Conservation (phyloP, 2,329 filamentous ascomycete species). For the Arthrobotrys musiformis region DNA sequence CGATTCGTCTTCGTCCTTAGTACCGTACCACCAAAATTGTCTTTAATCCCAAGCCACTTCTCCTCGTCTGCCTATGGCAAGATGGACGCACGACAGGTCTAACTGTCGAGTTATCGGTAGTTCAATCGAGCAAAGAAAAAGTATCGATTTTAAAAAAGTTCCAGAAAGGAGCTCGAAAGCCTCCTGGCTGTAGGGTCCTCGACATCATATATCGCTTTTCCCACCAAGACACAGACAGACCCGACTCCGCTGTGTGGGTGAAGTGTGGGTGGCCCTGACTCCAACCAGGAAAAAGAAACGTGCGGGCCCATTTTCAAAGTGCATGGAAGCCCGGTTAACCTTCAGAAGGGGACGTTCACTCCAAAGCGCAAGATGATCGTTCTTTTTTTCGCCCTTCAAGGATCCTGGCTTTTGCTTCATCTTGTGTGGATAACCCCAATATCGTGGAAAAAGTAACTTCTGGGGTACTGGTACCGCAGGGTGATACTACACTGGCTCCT, state of each 20-base stretch:
- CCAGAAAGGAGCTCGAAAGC: conserved; percentile 12
- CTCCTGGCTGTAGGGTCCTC: conserved; percentile 31
- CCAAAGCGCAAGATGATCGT: conserved; percentile 29
- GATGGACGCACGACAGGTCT: conserved; percentile 22
- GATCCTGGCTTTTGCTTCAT: conserved; percentile 46
- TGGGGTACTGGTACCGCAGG: conserved; percentile 54
- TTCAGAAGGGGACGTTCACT: conserved; percentile 34
- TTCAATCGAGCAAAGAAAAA: conserved; percentile 39
- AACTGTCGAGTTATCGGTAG: conserved; percentile 37
- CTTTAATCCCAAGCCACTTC: conserved; percentile 26
- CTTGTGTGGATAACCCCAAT: conserved; percentile 51
- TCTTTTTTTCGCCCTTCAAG: conserved; percentile 38
- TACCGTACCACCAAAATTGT: conserved; percentile 30
- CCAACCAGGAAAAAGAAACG: conserved; percentile 41
- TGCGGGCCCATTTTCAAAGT: conserved; percentile 24
- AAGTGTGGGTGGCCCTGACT: conserved; percentile 49
- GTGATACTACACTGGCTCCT: conserved; percentile 49
- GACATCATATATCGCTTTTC: conserved; percentile 54
- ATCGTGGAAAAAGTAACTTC: conserved; percentile 54
- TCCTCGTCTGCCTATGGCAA: conserved; percentile 43
- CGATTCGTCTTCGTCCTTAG: not conserved
- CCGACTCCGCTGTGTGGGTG: conserved; percentile 13
- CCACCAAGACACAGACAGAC: conserved; percentile 7
- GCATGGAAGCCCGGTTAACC: conserved; percentile 41
- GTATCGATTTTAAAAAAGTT: conserved; percentile 23